Base-by-base conservation (phyloP, 257 asterid genomes). In the Jaltomata sinuosa region DNA sequence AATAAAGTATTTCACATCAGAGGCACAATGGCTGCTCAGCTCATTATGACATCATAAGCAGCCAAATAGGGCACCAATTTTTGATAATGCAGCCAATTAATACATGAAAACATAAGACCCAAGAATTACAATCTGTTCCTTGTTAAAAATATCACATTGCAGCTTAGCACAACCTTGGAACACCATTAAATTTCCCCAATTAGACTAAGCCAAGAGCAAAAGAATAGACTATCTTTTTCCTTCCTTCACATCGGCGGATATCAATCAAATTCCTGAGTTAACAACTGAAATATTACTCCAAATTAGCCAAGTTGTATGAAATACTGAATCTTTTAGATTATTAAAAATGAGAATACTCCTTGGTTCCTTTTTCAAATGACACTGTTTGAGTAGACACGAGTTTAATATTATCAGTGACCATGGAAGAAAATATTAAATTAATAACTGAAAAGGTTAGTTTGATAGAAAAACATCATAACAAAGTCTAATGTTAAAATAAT, bases 21-120 rank as follows among this genome's bases (percentile, higher is more conserved):
- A 91, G 42, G 93, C 94, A 86, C 91, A 93, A 27, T 91, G 94
- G 85, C 59, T 19, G 47, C 61, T 7, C 61, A 74, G 81, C 40
- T 74, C 40, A 27, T 47, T 0, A 45, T 74, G 59, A 14, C 36
- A 15, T 74, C 16, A 27, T 14, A 74, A 74, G 40, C 61, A 74
- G 1, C 36, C 57, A 14, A 74, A 25, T 25, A 42, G 14, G 57
- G 80, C 80, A 42, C 80, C 36, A 74, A 74, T 47, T 45, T 45
- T 74, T 34, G 1, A 31, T 74, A 74, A 74, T 25, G 38, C 38
- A 74, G 57, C 16, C 57, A 49, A 49, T 77, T 77, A 49, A 77
- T 29, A 47, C 9, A 76, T 25, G 1, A 76, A 27, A 45, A 49
- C 81, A 27, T 4, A 27, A 77, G 14, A 29, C 29, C 64, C 0